Evolutionary conservation across 1,284 basidiomycete genomes (phyloP), one percentile per base, ranked within the genome.

Genomic region (Cryptococcus sp.): DNA sequence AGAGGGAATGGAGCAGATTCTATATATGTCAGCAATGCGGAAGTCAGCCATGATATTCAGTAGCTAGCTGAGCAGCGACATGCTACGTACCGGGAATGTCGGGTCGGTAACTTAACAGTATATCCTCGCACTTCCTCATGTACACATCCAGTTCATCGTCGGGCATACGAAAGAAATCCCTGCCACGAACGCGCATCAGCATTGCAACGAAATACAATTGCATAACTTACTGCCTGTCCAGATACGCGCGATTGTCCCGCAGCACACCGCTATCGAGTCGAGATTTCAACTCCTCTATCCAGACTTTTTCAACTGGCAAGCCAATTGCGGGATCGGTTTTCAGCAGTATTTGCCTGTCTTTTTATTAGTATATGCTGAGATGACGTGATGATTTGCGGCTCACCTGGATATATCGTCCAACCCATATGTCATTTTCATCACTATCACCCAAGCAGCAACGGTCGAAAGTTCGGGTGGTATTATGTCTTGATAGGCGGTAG

Each of bases 361-460:
- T 35, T 3, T 3, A 17, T 11, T 5, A 22, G 23, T 35, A 19
- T 45, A 23, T 30, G 23, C 27, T 27, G 5, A 17, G 3, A 19
- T 11, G 11, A 20, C 20, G 19, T 22, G 13, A 35, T 58, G 42
- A 57, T 46, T 43, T 53, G 52, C 48, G 57, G 59, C 80, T 52
- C 65, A 86, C 88, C 88, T 83, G 50, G 70, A 62, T 60, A 77
- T 78, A n/a, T 85, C 89, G 73, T 93, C 90, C 30, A 93, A 73
- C 1, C 91, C 91, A 68, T 93, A 93, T 11, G 87, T 83, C 80
- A 93, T 81, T 78, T 93, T 93, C 71, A 93, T 81, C 30, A 87
- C 84, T 4, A 93, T 81, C 17, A 93, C 81, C 53, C 85, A 83
- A 7, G 82, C 82, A 0, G 85, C 85, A 48, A 85, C 78, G 22